A percentile compares a stretch with the other conserved stretches of the same genome.
These are phyloP conservation scores for Erodium chrysanthum DNA, from an alignment of 441 rosid genomes.

Conservation along the genomic window DNA sequence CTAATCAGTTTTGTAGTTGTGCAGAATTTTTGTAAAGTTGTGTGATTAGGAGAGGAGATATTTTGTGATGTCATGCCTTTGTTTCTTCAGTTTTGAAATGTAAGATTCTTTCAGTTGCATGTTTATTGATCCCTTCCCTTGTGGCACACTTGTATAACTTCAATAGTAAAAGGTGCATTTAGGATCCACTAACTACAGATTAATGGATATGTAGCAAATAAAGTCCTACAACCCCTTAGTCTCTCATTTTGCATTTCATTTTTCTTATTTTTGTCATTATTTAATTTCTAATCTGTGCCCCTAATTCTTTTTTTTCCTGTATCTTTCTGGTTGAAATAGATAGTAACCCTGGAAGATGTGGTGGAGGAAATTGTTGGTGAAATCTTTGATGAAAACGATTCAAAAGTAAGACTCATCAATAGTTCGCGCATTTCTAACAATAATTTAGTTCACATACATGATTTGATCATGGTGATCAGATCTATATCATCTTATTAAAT, in stretches of 20 bases:
- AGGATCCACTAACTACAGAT: not conserved
- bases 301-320: not conserved
- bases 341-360: conserved; percentile 90
- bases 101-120: too few species aligned
- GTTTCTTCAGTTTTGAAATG: too few species aligned
- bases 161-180: too few species aligned
- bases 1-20: too few species aligned
- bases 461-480: not conserved
- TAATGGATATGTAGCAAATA: not conserved
- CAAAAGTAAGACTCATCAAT: conserved; percentile 46
- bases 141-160: too few species aligned
- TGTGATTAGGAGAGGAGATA: too few species aligned
- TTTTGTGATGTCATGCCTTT: too few species aligned
- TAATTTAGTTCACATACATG: not conserved
- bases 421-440: conserved; percentile 6
- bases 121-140: too few species aligned
- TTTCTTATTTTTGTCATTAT: not conserved
- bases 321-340: conserved; percentile 38
- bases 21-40: too few species aligned
- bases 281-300: not conserved
- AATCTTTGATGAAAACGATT: conserved; percentile 95
- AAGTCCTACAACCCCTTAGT: not conserved
- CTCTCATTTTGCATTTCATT: not conserved
- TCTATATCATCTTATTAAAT: not conserved
- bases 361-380: conserved; percentile 99